These are phyloP conservation scores for Westerdykella sp. DNA, from an alignment of 2,329 filamentous ascomycete species.

Conservation along the genomic window DNA sequence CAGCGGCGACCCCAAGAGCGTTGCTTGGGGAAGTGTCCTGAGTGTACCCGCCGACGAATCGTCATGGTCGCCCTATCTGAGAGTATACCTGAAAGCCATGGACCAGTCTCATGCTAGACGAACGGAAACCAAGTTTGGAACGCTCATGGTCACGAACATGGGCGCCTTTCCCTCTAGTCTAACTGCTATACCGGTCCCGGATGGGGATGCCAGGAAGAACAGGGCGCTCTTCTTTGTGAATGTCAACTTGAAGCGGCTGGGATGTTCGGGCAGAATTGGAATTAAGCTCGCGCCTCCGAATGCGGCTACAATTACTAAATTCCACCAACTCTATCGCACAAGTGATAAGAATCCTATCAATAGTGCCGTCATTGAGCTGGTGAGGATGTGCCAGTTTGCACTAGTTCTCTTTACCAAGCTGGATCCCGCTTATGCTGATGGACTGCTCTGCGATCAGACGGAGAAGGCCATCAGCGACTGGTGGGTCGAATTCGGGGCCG, in stretches of 20 bases:
- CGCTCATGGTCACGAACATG: conserved; percentile 89
- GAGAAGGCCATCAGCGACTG: conserved; percentile 86
- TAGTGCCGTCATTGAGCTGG: conserved; percentile 75
- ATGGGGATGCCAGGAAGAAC: conserved; percentile 75
- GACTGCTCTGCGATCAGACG: conserved; percentile 85
- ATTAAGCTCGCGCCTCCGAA: conserved; percentile 74
- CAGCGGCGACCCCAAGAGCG: conserved; percentile 76
- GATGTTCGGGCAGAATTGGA: conserved; percentile 83
- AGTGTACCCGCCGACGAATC: conserved; percentile 74
- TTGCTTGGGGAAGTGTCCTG: conserved; percentile 71
- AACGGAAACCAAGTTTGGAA: conserved; percentile 74
- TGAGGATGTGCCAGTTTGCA: conserved; percentile 86
- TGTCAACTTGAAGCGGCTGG: conserved; percentile 84
- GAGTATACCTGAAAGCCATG: conserved; percentile 79
- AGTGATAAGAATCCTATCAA: conserved; percentile 75
- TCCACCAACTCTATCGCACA: conserved; percentile 81
- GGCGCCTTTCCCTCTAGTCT: conserved; percentile 86
- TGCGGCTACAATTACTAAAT: conserved; percentile 80
- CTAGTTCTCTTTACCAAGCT: conserved; percentile 82
- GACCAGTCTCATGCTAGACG: conserved; percentile 78
- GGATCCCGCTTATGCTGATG: conserved; percentile 83
- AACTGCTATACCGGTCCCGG: conserved; percentile 84
- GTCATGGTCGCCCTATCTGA: conserved; percentile 71
- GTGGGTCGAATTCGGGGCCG: conserved; percentile 91
- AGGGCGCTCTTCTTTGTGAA: conserved; percentile 86